These are phyloP conservation scores for Luffa aegyptiaca DNA, from an alignment of 306 rosid genomes.

Conservation along the genomic window DNA sequence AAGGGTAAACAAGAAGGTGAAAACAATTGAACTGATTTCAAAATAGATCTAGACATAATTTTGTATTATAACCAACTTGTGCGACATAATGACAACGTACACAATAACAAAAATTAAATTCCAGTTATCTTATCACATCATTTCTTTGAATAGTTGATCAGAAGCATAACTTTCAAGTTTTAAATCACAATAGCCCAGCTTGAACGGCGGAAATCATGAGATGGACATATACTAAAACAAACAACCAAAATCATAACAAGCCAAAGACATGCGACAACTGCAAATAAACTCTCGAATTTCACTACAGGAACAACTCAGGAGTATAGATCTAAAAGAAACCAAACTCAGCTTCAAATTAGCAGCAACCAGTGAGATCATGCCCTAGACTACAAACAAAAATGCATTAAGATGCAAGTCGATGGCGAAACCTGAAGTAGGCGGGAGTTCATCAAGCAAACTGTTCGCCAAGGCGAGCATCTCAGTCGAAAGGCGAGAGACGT, in stretches of 20 bases:
- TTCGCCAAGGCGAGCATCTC: slow-evolving; percentile 41
- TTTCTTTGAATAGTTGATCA: neutral
- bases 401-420: neutral
- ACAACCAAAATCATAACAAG: neutral
- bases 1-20: neutral
- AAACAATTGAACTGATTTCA: neutral
- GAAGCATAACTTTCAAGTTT: neutral
- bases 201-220: neutral
- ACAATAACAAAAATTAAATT: neutral
- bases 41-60: neutral
- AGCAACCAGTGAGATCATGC: neutral
- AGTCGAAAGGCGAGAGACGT: slow-evolving; percentile 58
- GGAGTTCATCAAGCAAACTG: slow-evolving; percentile 32
- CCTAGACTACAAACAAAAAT: neutral
- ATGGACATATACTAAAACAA: neutral
- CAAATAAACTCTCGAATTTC: neutral
- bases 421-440: slow-evolving; percentile 51
- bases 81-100: neutral
- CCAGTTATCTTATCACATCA: neutral
- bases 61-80: neutral
- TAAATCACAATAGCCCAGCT: neutral
- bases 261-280: neutral
- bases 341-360: neutral
- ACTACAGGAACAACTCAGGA: neutral
- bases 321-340: neutral